These are phyloP conservation scores for Coemansia sp. DNA, from an alignment of 192 early-diverging fungal genomes.

Conservation along the genomic window DNA sequence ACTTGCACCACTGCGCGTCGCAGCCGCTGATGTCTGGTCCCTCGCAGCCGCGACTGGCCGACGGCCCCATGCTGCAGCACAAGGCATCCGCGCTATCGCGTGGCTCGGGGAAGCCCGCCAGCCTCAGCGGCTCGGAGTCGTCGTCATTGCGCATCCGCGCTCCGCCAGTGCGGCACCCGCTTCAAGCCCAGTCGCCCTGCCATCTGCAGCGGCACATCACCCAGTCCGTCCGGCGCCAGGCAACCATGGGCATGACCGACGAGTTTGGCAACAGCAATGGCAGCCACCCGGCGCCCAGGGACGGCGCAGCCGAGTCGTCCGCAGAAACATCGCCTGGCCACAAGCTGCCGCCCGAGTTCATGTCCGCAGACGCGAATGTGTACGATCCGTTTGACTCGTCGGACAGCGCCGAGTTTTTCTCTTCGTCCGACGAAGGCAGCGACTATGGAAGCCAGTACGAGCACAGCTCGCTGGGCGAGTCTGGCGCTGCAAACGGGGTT, in stretches of 20 bases:
- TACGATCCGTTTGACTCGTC: slow-evolving; percentile 54
- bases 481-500: background rate
- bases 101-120: slow-evolving; percentile 10
- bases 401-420: slow-evolving; percentile 56
- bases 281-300: background rate
- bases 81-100: slow-evolving; percentile 34
- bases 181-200: slow-evolving; percentile 3
- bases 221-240: slow-evolving; percentile 19
- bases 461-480: background rate
- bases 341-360: slow-evolving; percentile 46
- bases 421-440: slow-evolving; percentile 40
- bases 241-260: slow-evolving; percentile 49
- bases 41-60: background rate
- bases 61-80: slow-evolving; percentile 23
- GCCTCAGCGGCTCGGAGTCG: slow-evolving; percentile 5
- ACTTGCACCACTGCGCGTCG: slow-evolving; percentile 42
- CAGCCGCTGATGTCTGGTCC: slow-evolving; percentile 39
- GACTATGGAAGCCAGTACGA: slow-evolving; percentile 31
- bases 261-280: slow-evolving; percentile 41
- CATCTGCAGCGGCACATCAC: slow-evolving; percentile 11
- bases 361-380: slow-evolving; percentile 38
- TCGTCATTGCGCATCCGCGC: slow-evolving; percentile 10
- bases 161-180: slow-evolving; percentile 7
- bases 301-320: background rate
- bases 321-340: slow-evolving; percentile 9